A percentile compares a stretch with the other conserved stretches of the same genome.
Conservation (phyloP, 1,139 yeast genomes). For the Pichia sp. region DNA sequence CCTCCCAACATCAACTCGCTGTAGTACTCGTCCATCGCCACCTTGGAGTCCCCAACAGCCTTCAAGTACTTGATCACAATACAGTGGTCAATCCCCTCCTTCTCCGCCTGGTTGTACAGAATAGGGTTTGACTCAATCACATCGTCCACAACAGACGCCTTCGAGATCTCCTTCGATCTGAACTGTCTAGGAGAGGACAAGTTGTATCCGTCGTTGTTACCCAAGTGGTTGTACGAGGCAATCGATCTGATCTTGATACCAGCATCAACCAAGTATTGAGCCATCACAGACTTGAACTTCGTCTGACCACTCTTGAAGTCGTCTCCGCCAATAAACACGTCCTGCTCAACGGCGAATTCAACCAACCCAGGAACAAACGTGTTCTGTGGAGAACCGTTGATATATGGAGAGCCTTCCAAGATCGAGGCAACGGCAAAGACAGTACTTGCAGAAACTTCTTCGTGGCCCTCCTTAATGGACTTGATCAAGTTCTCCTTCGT, state of each 20-base stretch:
- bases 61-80: constrained; percentile 91
- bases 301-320: constrained; percentile 98
- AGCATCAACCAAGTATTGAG: constrained; percentile 94
- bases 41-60: constrained; percentile 95
- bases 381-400: constrained; percentile 96
- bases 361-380: constrained; percentile 94
- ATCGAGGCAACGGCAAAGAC: constrained; percentile 90
- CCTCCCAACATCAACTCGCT: constrained; percentile 97
- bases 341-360: constrained; percentile 77
- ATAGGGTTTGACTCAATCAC: constrained; percentile 85
- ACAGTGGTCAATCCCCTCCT: constrained; percentile 84
- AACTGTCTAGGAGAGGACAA: constrained; percentile 89
- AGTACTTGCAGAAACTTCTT: constrained; percentile 86
- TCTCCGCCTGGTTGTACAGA: constrained; percentile 76
- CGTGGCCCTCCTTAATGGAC: constrained; percentile 73
- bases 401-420: constrained; percentile 81
- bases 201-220: constrained; percentile 94
- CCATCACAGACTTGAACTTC: constrained; percentile 88
- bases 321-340: constrained; percentile 88
- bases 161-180: constrained; percentile 91
- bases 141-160: constrained; percentile 90
- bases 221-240: constrained; percentile 94
- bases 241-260: constrained; percentile 93
- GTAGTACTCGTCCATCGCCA: constrained; percentile 97
- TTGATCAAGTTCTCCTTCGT: constrained; percentile 74